A percentile compares a stretch with the other conserved stretches of the same genome.
These are phyloP conservation scores for Penicillium ochrochloron DNA, from an alignment of 495 filamentous ascomycete genomes.

Conservation along the genomic window DNA sequence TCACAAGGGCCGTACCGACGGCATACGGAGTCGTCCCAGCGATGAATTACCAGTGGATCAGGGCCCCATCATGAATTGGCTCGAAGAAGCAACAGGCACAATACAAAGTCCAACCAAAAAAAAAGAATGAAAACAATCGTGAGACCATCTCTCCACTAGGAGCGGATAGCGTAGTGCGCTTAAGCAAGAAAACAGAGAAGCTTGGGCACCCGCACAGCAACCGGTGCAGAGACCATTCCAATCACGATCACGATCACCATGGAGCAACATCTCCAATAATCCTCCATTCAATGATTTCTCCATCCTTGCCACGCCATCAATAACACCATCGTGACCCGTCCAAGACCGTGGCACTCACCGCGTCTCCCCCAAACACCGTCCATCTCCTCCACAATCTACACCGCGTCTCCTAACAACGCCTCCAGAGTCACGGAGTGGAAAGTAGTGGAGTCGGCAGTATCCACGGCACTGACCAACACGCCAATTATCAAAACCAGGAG, in stretches of 20 bases:
- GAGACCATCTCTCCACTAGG: neutral
- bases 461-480: neutral
- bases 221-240: neutral
- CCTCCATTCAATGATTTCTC: neutral
- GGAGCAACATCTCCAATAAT: neutral
- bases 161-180: conserved; percentile 6
- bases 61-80: neutral
- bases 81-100: conserved; percentile 9
- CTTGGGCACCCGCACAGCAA: conserved; percentile 33
- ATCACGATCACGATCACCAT: conserved; percentile 6
- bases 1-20: conserved; percentile 32
- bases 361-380: conserved; percentile 15
- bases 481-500: conserved; percentile 17
- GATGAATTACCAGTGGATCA: conserved; percentile 21
- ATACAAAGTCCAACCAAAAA: neutral
- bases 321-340: neutral
- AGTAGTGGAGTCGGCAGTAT: conserved; percentile 6
- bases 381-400: neutral
- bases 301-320: neutral
- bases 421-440: neutral
- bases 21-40: conserved; percentile 14
- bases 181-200: conserved; percentile 19
- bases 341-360: conserved; percentile 12
- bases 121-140: neutral
- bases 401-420: neutral